Evolutionary conservation across 805 yeast genomes (phyloP), one percentile per base, ranked within the genome.

Genomic region (Candida chilensis): DNA sequence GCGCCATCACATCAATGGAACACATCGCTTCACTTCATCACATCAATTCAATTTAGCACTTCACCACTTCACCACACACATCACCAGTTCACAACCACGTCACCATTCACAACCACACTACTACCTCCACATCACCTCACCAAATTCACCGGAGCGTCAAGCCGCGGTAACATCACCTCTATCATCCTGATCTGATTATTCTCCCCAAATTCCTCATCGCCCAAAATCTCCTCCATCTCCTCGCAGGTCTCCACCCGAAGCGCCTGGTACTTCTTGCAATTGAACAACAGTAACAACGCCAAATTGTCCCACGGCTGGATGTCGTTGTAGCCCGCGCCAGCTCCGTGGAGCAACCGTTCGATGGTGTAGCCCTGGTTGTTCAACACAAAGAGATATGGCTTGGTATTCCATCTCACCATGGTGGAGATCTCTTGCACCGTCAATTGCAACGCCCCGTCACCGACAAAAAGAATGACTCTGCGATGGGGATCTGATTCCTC

Each of bases 391-490:
- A 54, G 39, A 34, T 53, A 54, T 24, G 60, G 58, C 12, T 41
- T 48, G 28, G 47, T 46, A 25, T 44, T 40, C 44, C 45, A 40
- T 28, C 44, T 45, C 21, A 50, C 42, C 57, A 54, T 52, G 28
- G 59, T 51, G 12, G 55, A 48, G 33, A 54, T 51, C 42, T 54
- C 60, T 37, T 52, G 57, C 2, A 48, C 56, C 4, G 60, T 50
- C 36, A 52, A 48, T 36, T 54, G 60, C 27, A 54, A 48, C 11
- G 60, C 53, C 27, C 60, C 60, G 35, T 54, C 60, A 32, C 60
- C 60, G 24, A 53, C 40, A 27, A 54, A 54, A 22, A 54, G 41
- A 17, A 53, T 48, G 21, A 51, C 57, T 44, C 60, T 44, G 30
- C 41, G 47, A 13, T 40, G 38, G n/a, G 57, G 57, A 31, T 50